Evolutionary conservation across 345 rosid genomes (phyloP).

Genomic region (Iberis pinnata): DNA sequence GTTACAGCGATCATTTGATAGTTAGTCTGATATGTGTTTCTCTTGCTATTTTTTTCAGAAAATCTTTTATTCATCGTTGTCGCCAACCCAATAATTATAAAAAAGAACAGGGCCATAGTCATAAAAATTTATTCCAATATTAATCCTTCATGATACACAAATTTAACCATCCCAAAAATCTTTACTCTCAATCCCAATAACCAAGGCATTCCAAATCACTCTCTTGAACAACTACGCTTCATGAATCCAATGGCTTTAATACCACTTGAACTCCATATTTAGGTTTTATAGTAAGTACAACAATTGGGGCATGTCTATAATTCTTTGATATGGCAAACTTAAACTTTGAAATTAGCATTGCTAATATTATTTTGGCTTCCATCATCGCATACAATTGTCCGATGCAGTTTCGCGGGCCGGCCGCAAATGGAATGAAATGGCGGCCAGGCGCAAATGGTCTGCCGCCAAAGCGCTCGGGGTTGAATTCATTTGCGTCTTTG

Average conservation of each 20-base stretch:
- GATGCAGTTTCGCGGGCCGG: constrained; percentile 67
- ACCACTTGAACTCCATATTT: constrained; percentile 70
- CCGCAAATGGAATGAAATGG: constrained; percentile 72
- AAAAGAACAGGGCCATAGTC: too few species aligned
- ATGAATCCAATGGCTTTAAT: constrained; percentile 40
- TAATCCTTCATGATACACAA: too few species aligned
- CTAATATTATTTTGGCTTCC: constrained; percentile 74
- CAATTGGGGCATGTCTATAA: constrained; percentile 69
- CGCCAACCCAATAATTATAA: too few species aligned
- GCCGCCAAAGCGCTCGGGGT: constrained; percentile 69
- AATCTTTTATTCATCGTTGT: too few species aligned
- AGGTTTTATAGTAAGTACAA: constrained; percentile 68
- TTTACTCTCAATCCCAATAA: too few species aligned
- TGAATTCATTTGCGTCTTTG: constrained; percentile 74
- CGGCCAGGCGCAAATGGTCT: constrained; percentile 47
- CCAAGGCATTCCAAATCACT: not conserved
- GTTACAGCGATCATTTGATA: too few species aligned
- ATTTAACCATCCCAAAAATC: too few species aligned
- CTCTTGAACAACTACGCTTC: not conserved
- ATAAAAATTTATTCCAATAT: too few species aligned
- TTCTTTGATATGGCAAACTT: constrained; percentile 44
- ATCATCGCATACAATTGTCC: constrained; percentile 78
- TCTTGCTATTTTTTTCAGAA: too few species aligned
- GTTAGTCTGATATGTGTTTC: too few species aligned
- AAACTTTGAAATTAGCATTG: constrained; percentile 53